Base-by-base conservation (phyloP, 2,329 filamentous ascomycete genomes). In the Fusarium incarnatum region DNA sequence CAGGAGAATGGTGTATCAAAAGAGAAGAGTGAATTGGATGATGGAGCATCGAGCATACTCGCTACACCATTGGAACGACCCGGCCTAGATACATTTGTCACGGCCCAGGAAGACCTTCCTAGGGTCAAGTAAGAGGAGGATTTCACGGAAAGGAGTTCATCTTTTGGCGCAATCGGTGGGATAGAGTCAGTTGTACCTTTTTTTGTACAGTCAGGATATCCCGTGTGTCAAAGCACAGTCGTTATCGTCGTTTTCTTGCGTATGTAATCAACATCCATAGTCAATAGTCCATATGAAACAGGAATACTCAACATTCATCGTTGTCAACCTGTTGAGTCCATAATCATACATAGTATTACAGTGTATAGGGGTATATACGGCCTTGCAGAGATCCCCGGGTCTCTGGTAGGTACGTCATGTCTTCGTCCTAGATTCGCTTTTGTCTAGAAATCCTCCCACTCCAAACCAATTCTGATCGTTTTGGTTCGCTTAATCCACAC, bases 1-100 rank as follows among this genome's bases (percentile, higher is more conserved):
- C 20, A 57, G 34, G 63, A 60, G 34, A 40, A 48, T 2, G 30
- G 40, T 2, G 10, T 22, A 12, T 22, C 20, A 37, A 41, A 49
- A 3, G 59, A 59, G 55, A 67, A 62, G 16, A 59, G 49, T 22
- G 55, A 53, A 12, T 25, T 45, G 6, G 63, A 67, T 7, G 57
- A 60, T 25, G 54, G 59, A 46, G 60, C 53, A 30, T 32, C 40
- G 10, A 25, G 25, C 22, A 34, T 56, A n/a, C 18, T 60, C 22
- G 45, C 25, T 8, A 50, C 59, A 15, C 52, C 62, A 15, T 40
- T 58, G 3, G 70, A 70, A 16, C 78, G 83, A 37, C 83, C 84
- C 20, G 78, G 73, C 2, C 55, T 89, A 28, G 87, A 90, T 64
- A 84, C 84, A 1, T 89, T 88, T 67, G 81, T 86, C 22, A 89